Conservation (phyloP, 2,329 filamentous ascomycete species). For the Penicillium nordicum region DNA sequence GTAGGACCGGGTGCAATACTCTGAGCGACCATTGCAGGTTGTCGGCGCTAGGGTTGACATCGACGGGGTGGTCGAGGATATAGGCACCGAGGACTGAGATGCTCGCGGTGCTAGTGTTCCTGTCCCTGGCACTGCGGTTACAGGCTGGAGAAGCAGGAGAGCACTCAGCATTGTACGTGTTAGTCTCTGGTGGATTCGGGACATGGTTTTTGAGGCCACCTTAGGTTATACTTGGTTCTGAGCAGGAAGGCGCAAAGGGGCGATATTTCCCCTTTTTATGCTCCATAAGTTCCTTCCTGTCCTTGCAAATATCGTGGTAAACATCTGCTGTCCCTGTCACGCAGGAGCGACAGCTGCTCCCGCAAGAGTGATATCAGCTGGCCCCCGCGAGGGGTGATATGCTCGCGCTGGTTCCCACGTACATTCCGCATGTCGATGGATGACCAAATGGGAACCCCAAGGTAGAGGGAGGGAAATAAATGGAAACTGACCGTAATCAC, state of each 20-base stretch:
- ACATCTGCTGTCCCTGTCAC: constrained; percentile 2
- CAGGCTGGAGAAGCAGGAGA: constrained; percentile 3
- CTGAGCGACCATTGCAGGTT: constrained; percentile 57
- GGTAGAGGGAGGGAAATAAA: not conserved
- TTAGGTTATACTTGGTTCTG: not conserved
- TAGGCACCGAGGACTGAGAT: constrained; percentile 1
- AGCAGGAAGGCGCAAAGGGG: not conserved
- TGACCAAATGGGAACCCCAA: constrained; percentile 3
- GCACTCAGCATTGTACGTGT: constrained; percentile 6
- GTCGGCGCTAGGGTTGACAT: constrained; percentile 4
- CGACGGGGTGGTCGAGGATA: constrained; percentile 8
- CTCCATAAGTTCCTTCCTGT: not conserved
- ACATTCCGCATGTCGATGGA: constrained; percentile 15
- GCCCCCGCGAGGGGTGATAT: constrained; percentile 4
- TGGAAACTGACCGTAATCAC: constrained; percentile 4
- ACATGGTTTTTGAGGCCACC: constrained; percentile 7
- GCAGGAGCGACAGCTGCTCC: constrained; percentile 1
- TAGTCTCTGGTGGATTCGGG: not conserved
- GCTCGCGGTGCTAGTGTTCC: not conserved
- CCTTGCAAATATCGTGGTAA: not conserved
- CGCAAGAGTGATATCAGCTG: constrained; percentile 8
- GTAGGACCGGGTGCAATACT: constrained; percentile 57
- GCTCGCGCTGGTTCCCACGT: constrained; percentile 7
- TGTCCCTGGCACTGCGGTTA: not conserved
- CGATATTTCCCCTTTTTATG: not conserved